Evolutionary conservation across 176 grass and related monocot genomes (phyloP), one percentile per base, ranked within the genome.

Genomic region (Neostapfia colusana): DNA sequence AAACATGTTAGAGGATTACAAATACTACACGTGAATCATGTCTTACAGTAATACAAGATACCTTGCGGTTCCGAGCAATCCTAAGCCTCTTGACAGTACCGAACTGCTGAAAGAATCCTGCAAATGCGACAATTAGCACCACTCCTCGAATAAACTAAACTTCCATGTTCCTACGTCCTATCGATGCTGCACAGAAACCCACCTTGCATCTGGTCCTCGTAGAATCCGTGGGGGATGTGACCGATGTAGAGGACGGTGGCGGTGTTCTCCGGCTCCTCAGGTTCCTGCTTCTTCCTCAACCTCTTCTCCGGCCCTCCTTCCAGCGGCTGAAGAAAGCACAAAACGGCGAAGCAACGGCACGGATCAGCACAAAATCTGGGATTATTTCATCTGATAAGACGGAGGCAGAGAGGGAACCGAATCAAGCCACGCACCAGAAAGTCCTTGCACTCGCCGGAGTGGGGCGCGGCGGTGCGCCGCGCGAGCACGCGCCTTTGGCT

Each of bases 201-300:
- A 98, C 95, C 95, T 86, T 88, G 53, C 91, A 98, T 98, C 86
- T 98, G 72, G 10, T 98, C 89, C 77, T 98, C 89, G 34, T 98
- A 98, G 73, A 98, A 98, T 15, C 95, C 95, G 63, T 98, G 91
- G 74, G 91, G 95, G 31, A 98, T 94, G 69, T 98, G 95, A 4
- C 91, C 95, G 35, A 98, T 88, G 62, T 98, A 98, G 28, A 98
- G 66, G 16, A 92, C 82, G 0, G 91, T 94, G 17, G 91, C 73
- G 2, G 82, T 94, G 80, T 89, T 97, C 46, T 81, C 86, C 7
- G 78, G 85, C 73, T 91, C 82, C 24, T 65, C 79, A 42, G 70
- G 39, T 37, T 85, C 18, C 69, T 83, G 58, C 81, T 65, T 49
- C 82, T 88, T 85, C 64, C 61, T 64, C 46, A 56, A 50, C 72